Evolutionary conservation across 208 protist species (phyloP), one percentile per base, ranked within the genome.

Genomic region (Phytomonas sp.): DNA sequence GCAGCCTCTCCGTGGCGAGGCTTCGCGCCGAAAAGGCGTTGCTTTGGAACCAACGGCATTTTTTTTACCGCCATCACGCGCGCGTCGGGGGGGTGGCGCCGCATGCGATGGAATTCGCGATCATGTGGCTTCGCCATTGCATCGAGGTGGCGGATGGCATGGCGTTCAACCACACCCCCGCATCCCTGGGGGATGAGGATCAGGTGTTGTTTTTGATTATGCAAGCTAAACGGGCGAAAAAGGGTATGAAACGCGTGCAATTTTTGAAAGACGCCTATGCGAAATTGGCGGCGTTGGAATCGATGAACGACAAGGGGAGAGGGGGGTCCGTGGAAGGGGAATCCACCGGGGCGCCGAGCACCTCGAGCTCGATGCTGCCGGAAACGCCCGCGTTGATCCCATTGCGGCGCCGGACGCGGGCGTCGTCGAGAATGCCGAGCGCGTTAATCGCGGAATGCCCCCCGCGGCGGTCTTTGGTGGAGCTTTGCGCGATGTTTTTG

Each of bases 401-500:
- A 40, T 40, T 40, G 36, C 36, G 36, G 36, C 36, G 36, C 9
- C 36, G 4, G 9, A 40, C 36, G 6, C 36, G 36, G 9, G 9
- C 4, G 36, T 13, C 4, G 4, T 40, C 36, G 9, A 40, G 9
- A 40, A 13, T 9, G 36, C 36, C 9, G 36, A 13, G 11, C n/a
- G 1, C 37, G 33, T n/a, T 30, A 20, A 30, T 26, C 20, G 20
- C 33, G 0, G 61, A 28, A 5, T 53, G 36, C 8, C 32, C 68
- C 13, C 74, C 74, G 7, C 67, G 73, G 4, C 75, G 70, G 17
- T 89, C 81, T 13, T 64, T 80, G 0, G 80, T 83, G 29, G 77
- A 89, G 65, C 75, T 95, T 66, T 93, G 92, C 71, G 73, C 77
- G 43, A 68, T 83, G 32, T 66, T 95, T 15, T 70, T 95, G 26